phyloP scores from a whole-genome alignment of 352 stramenopile genomes.

The Elongisporangium anandrum region DNA sequence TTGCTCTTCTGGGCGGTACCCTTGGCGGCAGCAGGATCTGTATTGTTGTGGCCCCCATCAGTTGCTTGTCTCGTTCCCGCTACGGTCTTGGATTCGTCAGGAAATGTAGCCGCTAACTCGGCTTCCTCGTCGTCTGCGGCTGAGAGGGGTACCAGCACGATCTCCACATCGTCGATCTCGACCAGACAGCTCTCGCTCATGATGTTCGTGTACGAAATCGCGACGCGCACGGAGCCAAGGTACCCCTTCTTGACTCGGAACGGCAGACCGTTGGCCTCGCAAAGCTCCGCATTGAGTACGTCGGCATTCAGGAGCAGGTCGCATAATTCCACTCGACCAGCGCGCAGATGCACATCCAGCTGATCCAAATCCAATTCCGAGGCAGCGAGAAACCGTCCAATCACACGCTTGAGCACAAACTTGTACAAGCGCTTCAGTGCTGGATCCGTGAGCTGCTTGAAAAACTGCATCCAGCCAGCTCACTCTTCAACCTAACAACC shows the following conservation, averaged over 20 bases:
- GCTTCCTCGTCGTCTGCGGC: slow-evolving; percentile 3
- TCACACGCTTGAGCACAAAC: slow-evolving; percentile 88
- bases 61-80: neutral
- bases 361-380: slow-evolving; percentile 86
- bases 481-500: slow-evolving; percentile 1
- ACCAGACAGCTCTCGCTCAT: slow-evolving; percentile 87
- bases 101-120: slow-evolving; percentile 5
- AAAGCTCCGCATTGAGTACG: slow-evolving; percentile 77
- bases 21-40: neutral
- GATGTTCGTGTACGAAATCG: slow-evolving; percentile 85
- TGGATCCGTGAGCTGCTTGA: slow-evolving; percentile 85
- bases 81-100: neutral
- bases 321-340: slow-evolving; percentile 72
- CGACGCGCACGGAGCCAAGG: slow-evolving; percentile 75
- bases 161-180: slow-evolving; percentile 86
- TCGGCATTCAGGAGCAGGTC: slow-evolving; percentile 77
- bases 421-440: slow-evolving; percentile 90
- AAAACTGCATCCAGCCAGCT: slow-evolving; percentile 66
- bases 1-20: slow-evolving; percentile 9
- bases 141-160: slow-evolving; percentile 66
- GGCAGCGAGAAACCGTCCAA: slow-evolving; percentile 78
- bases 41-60: slow-evolving; percentile 1
- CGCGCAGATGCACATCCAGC: slow-evolving; percentile 78
- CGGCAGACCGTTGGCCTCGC: slow-evolving; percentile 55
- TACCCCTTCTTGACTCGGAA: slow-evolving; percentile 87